Conservation (phyloP, 169 alveolate species). For the Cryptosporidium andersoni region DNA sequence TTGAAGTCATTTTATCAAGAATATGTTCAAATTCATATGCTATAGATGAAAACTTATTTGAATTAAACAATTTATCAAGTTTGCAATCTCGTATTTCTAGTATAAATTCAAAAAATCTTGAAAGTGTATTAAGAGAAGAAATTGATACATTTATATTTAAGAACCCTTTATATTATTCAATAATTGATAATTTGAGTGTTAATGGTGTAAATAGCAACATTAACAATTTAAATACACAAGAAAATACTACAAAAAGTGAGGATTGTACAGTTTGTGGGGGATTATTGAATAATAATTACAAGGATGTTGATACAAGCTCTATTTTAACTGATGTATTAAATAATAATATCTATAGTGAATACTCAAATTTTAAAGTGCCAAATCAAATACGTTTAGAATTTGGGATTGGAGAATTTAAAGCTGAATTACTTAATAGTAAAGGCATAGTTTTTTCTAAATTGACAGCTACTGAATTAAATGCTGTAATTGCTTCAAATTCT, state of each 20-base stretch:
- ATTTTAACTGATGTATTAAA: not conserved
- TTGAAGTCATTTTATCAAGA: no score
- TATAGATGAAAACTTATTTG: no score
- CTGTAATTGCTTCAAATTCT: conserved; percentile 30
- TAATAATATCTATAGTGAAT: not conserved
- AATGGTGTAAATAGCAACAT: no score
- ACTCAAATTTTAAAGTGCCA: not conserved
- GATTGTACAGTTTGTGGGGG: no score
- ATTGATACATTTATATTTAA: conserved; percentile 41
- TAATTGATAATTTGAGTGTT: conserved; percentile 32
- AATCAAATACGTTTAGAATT: conserved; percentile 38
- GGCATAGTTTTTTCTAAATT: conserved; percentile 28
- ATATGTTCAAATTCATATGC: no score
- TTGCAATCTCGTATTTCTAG: no score
- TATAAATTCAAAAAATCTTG: conserved; percentile 4
- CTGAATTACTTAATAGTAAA: conserved; percentile 24
- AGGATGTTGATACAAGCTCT: no score
- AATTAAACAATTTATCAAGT: no score
- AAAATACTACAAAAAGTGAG: no score
- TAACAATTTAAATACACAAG: no score
- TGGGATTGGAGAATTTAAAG: conserved; percentile 20
- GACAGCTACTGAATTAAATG: conserved; percentile 35
- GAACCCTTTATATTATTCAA: conserved; percentile 37
- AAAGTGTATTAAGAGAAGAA: conserved; percentile 27
- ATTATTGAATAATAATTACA: no score